These are phyloP conservation scores for Podospora sp. DNA, from an alignment of 495 filamentous ascomycete genomes.

Conservation along the genomic window DNA sequence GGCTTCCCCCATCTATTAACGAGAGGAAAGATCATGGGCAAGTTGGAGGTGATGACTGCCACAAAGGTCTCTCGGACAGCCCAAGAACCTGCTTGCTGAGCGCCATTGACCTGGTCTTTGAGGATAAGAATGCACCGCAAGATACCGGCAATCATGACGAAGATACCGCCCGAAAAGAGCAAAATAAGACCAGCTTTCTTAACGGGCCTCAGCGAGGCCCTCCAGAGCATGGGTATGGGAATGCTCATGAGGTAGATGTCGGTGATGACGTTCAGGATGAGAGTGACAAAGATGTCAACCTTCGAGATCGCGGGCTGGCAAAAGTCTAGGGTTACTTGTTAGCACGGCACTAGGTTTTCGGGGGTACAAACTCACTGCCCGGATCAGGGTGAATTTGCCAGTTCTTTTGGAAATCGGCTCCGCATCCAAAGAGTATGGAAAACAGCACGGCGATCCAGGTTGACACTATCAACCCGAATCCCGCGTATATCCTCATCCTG, in stretches of 20 bases:
- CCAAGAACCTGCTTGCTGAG: constrained; percentile 50
- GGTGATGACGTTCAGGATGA: constrained; percentile 52
- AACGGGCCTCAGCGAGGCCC: constrained; percentile 42
- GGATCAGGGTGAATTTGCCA: constrained; percentile 62
- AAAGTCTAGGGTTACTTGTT: constrained; percentile 33
- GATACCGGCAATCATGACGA: constrained; percentile 52
- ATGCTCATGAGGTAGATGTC: constrained; percentile 58
- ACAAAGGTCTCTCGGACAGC: constrained; percentile 56
- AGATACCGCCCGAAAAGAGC: constrained; percentile 53
- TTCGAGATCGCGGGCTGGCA: constrained; percentile 55
- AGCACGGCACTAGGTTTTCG: background rate
- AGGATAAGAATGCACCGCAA: constrained; percentile 53
- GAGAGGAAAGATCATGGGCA: constrained; percentile 57
- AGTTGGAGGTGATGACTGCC: constrained; percentile 54
- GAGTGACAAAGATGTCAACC: constrained; percentile 48
- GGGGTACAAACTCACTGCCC: constrained; percentile 43
- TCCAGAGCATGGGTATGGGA: constrained; percentile 58
- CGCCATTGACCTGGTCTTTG: constrained; percentile 46
- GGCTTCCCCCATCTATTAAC: constrained; percentile 40
- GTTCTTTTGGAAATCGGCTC: constrained; percentile 47
- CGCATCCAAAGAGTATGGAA: constrained; percentile 57
- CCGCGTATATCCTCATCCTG: constrained; percentile 53
- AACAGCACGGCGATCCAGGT: constrained; percentile 59
- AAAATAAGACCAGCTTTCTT: constrained; percentile 54
- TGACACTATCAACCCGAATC: constrained; percentile 51